These are phyloP conservation scores for Russula dissimulans DNA, from an alignment of 768 basidiomycete species.

Conservation along the genomic window DNA sequence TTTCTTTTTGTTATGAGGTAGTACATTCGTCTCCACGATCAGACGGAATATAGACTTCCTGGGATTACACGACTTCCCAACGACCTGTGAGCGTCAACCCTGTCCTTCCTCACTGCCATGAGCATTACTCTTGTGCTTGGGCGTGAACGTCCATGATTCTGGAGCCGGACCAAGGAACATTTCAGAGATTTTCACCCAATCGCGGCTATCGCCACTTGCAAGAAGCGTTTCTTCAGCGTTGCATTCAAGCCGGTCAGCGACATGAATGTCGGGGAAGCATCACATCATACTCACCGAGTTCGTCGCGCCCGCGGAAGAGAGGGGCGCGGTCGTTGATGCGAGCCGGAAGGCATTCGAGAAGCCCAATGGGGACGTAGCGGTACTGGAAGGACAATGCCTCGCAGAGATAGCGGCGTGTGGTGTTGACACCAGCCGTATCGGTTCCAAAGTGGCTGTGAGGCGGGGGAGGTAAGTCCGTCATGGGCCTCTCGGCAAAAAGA, in stretches of 20 bases:
- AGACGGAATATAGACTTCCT: background rate
- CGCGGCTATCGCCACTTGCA: constrained; percentile 65
- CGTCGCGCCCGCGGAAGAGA: constrained; percentile 77
- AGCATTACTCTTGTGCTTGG: constrained; percentile 92
- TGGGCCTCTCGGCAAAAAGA: background rate
- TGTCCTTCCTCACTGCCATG: constrained; percentile 50
- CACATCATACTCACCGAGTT: constrained; percentile 55
- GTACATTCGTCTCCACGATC: background rate
- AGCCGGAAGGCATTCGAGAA: constrained; percentile 74
- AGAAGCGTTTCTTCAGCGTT: constrained; percentile 62
- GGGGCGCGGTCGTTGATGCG: constrained; percentile 88
- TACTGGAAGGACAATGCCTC: constrained; percentile 95
- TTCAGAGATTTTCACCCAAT: constrained; percentile 91
- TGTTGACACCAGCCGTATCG: constrained; percentile 84
- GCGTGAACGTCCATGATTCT: constrained; percentile 74
- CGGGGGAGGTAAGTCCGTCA: background rate
- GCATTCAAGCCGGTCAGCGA: background rate
- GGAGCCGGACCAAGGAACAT: constrained; percentile 91
- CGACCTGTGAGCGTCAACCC: constrained; percentile 30
- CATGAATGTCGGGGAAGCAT: background rate
- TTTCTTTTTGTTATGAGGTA: constrained; percentile 9
- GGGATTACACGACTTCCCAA: background rate
- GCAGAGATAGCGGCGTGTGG: constrained; percentile 86
- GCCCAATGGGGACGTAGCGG: constrained; percentile 89
- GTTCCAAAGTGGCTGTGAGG: constrained; percentile 67